Evolutionary conservation across 2,329 filamentous ascomycete species (phyloP).

Genomic region (Lasiodiplodia sp.): DNA sequence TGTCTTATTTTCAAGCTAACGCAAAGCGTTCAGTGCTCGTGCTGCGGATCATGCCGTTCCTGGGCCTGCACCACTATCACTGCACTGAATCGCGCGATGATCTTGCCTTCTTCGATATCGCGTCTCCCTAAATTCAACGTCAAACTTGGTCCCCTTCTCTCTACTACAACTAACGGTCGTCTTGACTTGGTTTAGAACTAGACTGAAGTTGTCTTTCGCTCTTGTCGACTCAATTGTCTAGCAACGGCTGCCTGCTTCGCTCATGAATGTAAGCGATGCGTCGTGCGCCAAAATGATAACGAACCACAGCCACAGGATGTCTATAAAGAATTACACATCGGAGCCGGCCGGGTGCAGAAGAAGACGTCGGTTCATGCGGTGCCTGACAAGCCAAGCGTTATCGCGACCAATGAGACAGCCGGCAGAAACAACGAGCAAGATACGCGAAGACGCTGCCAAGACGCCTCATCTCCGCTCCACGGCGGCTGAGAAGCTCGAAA

Average conservation of each 20-base stretch:
- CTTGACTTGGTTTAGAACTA: not conserved
- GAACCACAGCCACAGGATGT: not conserved
- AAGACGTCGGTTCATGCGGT: not conserved
- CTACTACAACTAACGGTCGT: not conserved
- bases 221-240: not conserved
- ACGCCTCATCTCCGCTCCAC: conserved; percentile 14
- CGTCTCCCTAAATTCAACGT: not conserved
- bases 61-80: not conserved
- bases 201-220: too few species aligned
- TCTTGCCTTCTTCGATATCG: conserved; percentile 12
- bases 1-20: not conserved
- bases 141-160: not conserved
- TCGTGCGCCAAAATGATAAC: not conserved
- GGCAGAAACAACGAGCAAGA: conserved; percentile 15
- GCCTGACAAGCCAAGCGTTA: conserved; percentile 19
- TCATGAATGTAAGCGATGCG: not conserved
- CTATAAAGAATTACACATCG: conserved; percentile 15
- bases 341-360: conserved; percentile 5
- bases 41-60: not conserved
- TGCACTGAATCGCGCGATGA: conserved; percentile 17
- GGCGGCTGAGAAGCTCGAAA: conserved; percentile 6
- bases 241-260: not conserved
- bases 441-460: conserved; percentile 18
- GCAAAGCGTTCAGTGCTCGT: not conserved
- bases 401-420: not conserved